Base-by-base conservation (phyloP, 306 rosid genomes). In the Prunus campanulata region DNA sequence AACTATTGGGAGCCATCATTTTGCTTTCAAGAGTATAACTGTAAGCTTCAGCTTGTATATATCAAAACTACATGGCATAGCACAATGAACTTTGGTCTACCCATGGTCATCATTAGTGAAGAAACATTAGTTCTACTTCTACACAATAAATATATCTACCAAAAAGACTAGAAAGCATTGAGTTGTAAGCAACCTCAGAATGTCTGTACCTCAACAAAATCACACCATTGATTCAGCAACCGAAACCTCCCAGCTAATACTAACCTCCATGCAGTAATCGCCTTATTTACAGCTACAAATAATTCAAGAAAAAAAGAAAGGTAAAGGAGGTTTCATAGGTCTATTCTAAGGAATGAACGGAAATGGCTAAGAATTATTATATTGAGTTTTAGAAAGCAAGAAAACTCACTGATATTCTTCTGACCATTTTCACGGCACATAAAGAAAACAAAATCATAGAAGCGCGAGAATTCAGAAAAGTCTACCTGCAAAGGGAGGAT, bases 391-490 rank as follows among this genome's bases (percentile, higher is more conserved):
- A 67, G 44, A 55, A 68, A 68, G 59, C 44, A 24, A 48, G 29
- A 55, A 55, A 60, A 83, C 99, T 83, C 88, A 96, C 99, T 76
- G 71, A 96, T 96, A 79, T 88, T 96, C 85, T 96, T 96, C 83
- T 96, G 99, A 81, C 99, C 96, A 88, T 87, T 85, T 81, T 92
- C 98, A 0, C 99, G 97, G 75, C 97, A 89, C 74, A 91, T 69
- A 81, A 92, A 92, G 82, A 87, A 96, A 74, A 89, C 96, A 82
- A 96, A 96, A 39, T 91, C 98, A 70, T 96, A 96, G 86, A 96
- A 91, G 85, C 93, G 78, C 10, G 97, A 85, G 84, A 91, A 92
- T 78, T 92, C 96, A 27, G 90, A 84, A 74, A 79, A 86, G 79
- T 90, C 87, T 72, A 72, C 88, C 99, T 92, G 57, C 79, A 42